These are phyloP conservation scores for Incumbomyces delicatus DNA, from an alignment of 2,329 filamentous ascomycete genomes.

Conservation along the genomic window DNA sequence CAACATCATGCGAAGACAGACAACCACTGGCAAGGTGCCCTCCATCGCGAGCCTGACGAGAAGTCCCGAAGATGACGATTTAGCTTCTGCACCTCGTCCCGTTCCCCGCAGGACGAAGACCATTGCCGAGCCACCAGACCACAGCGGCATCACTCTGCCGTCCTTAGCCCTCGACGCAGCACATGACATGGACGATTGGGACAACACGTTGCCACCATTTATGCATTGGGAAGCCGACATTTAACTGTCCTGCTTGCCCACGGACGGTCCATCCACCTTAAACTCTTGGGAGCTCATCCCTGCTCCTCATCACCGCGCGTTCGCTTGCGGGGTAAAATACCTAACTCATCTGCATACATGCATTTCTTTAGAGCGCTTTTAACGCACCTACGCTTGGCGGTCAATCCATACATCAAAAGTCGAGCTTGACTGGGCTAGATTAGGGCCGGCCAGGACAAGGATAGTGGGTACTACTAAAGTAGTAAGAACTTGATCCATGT, in stretches of 20 bases:
- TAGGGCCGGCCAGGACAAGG: no score
- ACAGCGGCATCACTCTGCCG: conserved; percentile 15
- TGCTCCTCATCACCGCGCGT: no score
- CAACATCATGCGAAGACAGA: background rate
- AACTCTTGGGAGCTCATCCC: no score
- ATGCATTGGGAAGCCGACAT: conserved; percentile 18
- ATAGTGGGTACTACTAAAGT: no score
- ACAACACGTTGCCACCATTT: conserved; percentile 19
- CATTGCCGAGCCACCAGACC: background rate
- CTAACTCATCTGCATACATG: no score
- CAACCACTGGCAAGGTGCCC: conserved; percentile 1
- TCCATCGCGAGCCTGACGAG: conserved; percentile 3
- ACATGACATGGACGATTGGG: conserved; percentile 17
- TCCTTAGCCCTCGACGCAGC: conserved; percentile 16
- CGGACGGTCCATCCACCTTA: background rate
- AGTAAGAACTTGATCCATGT: no score
- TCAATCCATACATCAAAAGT: no score
- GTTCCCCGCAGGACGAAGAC: conserved; percentile 1
- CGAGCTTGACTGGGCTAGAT: no score
- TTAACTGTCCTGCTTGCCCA: no score
- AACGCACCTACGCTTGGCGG: no score
- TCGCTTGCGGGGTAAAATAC: no score
- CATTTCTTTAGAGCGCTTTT: no score
- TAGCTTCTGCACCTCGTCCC: background rate
- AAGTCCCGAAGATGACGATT: background rate